Evolutionary conservation across 768 basidiomycete genomes (phyloP).

Genomic region (Boletales sp.): DNA sequence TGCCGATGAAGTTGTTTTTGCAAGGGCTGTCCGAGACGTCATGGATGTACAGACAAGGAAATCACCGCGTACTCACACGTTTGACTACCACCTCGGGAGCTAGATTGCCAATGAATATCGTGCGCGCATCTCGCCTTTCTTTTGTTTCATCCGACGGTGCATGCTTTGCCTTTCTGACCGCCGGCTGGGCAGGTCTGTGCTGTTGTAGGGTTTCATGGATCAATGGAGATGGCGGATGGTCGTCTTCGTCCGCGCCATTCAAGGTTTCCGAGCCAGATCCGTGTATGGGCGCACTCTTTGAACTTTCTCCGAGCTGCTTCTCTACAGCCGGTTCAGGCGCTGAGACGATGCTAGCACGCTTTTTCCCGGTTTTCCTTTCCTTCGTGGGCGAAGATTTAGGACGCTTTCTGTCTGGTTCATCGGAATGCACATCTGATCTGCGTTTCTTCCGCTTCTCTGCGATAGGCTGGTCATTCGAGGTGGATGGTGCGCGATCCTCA

Average conservation of each 20-base stretch:
- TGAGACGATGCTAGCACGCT: slow-evolving; percentile 1
- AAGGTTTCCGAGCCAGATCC: slow-evolving; percentile 30
- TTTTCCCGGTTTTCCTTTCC: slow-evolving; percentile 11
- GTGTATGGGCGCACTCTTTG: slow-evolving; percentile 6
- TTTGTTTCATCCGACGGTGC: slow-evolving; percentile 68
- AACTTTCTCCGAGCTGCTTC: neutral
- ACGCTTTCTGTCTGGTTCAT: slow-evolving; percentile 17
- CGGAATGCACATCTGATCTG: slow-evolving; percentile 10
- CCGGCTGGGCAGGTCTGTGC: slow-evolving; percentile 23
- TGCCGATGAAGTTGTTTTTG: slow-evolving; percentile 77
- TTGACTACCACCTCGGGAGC: slow-evolving; percentile 71
- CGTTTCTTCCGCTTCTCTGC: slow-evolving; percentile 12
- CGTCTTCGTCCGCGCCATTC: slow-evolving; percentile 24
- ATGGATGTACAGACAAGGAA: neutral
- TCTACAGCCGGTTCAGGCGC: neutral
- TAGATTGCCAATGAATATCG: slow-evolving; percentile 91
- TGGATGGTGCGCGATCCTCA: slow-evolving; percentile 1
- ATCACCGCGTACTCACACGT: slow-evolving; percentile 48
- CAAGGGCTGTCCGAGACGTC: slow-evolving; percentile 47
- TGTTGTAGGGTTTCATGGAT: slow-evolving; percentile 61
- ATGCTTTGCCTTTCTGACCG: slow-evolving; percentile 40
- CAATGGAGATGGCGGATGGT: slow-evolving; percentile 34
- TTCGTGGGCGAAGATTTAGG: slow-evolving; percentile 9
- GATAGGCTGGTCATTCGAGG: slow-evolving; percentile 1
- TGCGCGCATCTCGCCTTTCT: slow-evolving; percentile 72